A percentile compares a stretch with the other conserved stretches of the same genome.
Evolutionary conservation across 208 protist genomes (phyloP).

Genomic region (Trypanosoma conorhini): DNA sequence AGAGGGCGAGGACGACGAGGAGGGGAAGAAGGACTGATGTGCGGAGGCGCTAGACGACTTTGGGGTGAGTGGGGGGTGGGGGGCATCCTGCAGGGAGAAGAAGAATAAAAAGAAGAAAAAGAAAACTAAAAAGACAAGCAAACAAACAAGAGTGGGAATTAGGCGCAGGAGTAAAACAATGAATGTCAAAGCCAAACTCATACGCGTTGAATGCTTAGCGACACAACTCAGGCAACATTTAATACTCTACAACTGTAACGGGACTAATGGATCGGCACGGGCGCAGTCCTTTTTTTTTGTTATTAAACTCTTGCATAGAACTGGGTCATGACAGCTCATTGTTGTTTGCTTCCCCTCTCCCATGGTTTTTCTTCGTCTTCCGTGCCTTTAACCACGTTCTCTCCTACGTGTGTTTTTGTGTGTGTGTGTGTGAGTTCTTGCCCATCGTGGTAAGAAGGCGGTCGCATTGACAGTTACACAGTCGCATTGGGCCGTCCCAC

Average conservation of each 20-base stretch:
- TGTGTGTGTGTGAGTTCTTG: not conserved
- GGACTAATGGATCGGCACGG: not conserved
- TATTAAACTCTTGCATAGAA: not conserved
- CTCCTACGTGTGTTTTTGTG: not conserved
- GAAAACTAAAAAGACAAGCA: too few species aligned
- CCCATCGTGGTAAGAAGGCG: not conserved
- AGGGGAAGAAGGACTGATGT: not conserved
- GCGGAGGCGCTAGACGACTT: not conserved
- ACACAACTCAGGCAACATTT: not conserved
- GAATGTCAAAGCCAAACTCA: too few species aligned
- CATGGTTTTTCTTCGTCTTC: constrained; percentile 6
- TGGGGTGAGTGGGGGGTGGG: too few species aligned
- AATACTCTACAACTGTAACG: not conserved
- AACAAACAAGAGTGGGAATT: too few species aligned
- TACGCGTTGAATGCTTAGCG: too few species aligned
- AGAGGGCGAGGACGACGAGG: constrained; percentile 14
- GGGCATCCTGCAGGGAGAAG: not conserved
- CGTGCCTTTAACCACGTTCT: not conserved
- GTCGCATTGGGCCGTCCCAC: not conserved
- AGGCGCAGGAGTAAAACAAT: not conserved
- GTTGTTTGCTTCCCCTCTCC: not conserved
- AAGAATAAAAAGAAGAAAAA: constrained; percentile 4
- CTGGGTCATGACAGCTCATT: not conserved
- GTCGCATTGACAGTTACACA: not conserved
- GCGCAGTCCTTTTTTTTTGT: not conserved